phyloP scores from a whole-genome alignment of 257 asterid species.

The Ehretia macrophylla region DNA sequence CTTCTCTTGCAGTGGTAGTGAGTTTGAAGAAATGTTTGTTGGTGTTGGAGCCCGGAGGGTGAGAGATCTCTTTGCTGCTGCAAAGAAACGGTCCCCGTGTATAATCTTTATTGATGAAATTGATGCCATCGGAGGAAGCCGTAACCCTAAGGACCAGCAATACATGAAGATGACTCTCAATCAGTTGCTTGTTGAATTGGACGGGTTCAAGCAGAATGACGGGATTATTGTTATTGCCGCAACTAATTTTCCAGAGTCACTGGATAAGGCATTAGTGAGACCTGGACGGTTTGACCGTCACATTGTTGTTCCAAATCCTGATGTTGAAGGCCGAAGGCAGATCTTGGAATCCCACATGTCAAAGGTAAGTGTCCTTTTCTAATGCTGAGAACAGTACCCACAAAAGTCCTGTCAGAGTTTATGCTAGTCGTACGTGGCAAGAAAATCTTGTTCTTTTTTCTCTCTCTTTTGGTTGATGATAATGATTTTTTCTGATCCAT shows the following conservation, averaged over 20 bases:
- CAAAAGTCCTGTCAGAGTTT: too few relatives aligned
- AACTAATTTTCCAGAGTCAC: conserved; percentile 82
- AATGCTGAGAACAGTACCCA: background rate
- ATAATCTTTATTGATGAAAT: conserved; percentile 88
- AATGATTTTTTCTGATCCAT: too few relatives aligned
- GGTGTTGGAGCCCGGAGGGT: conserved; percentile 99
- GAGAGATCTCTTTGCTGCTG: conserved; percentile 89
- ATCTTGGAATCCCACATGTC: conserved; percentile 91
- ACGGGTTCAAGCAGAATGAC: conserved; percentile 94
- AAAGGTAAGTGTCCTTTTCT: conserved; percentile 40
- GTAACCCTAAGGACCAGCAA: conserved; percentile 89
- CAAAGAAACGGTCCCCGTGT: conserved; percentile 91
- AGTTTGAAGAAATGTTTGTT: conserved; percentile 96
- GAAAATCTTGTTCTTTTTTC: too few relatives aligned
- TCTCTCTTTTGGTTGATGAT: too few relatives aligned
- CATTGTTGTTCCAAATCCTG: conserved; percentile 95
- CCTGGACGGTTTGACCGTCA: conserved; percentile 94
- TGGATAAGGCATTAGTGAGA: conserved; percentile 94
- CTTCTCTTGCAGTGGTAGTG: conserved; percentile 96
- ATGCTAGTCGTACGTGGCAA: too few relatives aligned
- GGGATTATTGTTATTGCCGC: conserved; percentile 95
- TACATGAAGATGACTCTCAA: conserved; percentile 91
- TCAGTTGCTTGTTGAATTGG: conserved; percentile 92
- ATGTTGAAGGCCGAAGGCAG: conserved; percentile 95
- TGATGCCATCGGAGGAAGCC: conserved; percentile 95